Evolutionary conservation across 2,329 filamentous ascomycete species (phyloP), one percentile per base, ranked within the genome.

Genomic region (Leptographium flavum): DNA sequence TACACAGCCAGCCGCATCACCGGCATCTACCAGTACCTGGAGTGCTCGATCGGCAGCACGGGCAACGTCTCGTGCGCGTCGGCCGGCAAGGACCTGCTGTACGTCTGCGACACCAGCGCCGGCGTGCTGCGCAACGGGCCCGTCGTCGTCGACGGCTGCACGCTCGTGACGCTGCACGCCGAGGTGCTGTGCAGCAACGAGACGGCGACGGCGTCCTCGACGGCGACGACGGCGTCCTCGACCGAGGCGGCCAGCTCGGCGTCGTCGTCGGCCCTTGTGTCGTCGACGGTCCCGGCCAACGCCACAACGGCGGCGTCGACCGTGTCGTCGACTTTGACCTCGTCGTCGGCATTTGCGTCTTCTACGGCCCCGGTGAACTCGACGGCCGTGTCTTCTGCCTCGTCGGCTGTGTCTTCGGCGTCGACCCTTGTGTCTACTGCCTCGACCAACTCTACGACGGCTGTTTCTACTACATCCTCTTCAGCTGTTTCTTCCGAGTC

Each of bases 101-200:
- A 37, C 35, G 10, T 13, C 3, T 37, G 35, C 35, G n/a, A n/a
- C n/a, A 45, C 30, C 13, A 13, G n/a, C 27, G 40, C 37, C 14
- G 47, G 39, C 17, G 5, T 47, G 8, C n/a, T 42, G 11, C 42
- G 38, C 23, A 36, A 35, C 14, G 44, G 44, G n/a, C 17, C 35
- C 14, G 35, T 11, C 4, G 15, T 37, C 17, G 10, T 37, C 17
- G 35, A 37, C 17, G 35, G 35, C 35, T 37, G 35, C 17, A 37
- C 35, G 19, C 35, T 37, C 4, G 35, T 37, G 35, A 19, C 35
- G 7, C 9, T 37, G 10, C 10, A 37, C 19, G 10, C 19, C 2
- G 6, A 37, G 35, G 15, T 10, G 17, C 35, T 22, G 35, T 37
- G 35, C 35, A 31, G 4, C 6, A 9, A 8, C 15, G 31, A 15